These are phyloP conservation scores for Umbelopsis sp. DNA, from an alignment of 192 early-diverging fungal species.

Conservation along the genomic window DNA sequence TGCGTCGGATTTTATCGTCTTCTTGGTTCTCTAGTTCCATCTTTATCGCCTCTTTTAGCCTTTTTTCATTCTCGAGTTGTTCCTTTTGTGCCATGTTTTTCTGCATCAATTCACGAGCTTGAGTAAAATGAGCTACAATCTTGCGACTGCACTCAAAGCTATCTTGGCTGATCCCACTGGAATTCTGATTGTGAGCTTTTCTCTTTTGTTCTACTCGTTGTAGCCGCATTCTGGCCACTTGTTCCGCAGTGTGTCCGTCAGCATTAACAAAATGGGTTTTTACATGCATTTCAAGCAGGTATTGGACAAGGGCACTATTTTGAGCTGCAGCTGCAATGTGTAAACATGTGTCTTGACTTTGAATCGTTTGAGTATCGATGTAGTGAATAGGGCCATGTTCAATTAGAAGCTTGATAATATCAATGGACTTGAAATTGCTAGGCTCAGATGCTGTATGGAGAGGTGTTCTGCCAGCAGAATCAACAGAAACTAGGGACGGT, in stretches of 20 bases:
- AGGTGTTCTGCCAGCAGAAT: conserved; percentile 33
- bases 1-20: conserved; percentile 38
- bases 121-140: conserved; percentile 29
- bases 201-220: conserved; percentile 23
- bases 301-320: conserved; percentile 27
- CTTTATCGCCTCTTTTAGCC: conserved; percentile 50
- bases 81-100: conserved; percentile 47
- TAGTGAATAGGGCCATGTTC: conserved; percentile 29
- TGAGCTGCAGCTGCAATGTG: conserved; percentile 37
- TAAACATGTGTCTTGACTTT: conserved; percentile 30
- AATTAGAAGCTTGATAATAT: conserved; percentile 29
- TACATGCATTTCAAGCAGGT: conserved; percentile 36
- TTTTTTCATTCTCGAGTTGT: conserved; percentile 59
- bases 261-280: conserved; percentile 25
- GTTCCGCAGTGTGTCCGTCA: conserved; percentile 35
- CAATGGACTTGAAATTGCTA: not conserved
- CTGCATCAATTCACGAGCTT: conserved; percentile 27
- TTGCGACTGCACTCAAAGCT: conserved; percentile 24
- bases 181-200: not conserved
- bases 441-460: conserved; percentile 35
- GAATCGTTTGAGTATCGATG: conserved; percentile 25
- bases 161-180: conserved; percentile 18
- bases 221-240: conserved; percentile 31
- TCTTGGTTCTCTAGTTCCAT: conserved; percentile 36
- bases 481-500: conserved; percentile 35